Evolutionary conservation across 768 basidiomycete genomes (phyloP).

Genomic region (Xanthoconium purpureum): DNA sequence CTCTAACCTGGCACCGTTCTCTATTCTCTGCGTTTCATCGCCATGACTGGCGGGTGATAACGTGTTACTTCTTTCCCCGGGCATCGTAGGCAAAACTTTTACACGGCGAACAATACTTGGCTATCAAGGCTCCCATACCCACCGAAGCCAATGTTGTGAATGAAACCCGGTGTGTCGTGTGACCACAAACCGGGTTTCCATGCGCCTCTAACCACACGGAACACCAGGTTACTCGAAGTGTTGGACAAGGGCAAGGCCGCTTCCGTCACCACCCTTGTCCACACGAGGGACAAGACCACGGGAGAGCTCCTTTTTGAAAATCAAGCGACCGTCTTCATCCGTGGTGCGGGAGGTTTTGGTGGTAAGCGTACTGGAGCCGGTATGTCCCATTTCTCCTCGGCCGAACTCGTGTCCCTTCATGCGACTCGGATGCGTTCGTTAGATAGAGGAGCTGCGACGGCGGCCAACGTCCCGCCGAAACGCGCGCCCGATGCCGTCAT

Average conservation of each 20-base stretch:
- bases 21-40: background rate
- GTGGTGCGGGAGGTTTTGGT: conserved; percentile 94
- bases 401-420: background rate
- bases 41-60: background rate
- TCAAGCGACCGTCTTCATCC: conserved; percentile 87
- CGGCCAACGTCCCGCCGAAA: conserved; percentile 75
- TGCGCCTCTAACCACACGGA: conserved; percentile 5
- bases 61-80: background rate
- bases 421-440: background rate
- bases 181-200: background rate
- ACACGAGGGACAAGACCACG: conserved; percentile 75
- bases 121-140: conserved; percentile 83
- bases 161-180: conserved; percentile 51
- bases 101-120: conserved; percentile 95
- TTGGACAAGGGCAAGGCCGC: conserved; percentile 93
- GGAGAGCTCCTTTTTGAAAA: conserved; percentile 89
- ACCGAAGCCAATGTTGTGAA: conserved; percentile 78
- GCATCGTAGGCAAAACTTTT: conserved; percentile 79
- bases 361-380: conserved; percentile 84
- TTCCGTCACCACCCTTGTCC: conserved; percentile 73
- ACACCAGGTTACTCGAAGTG: conserved; percentile 66
- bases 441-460: conserved; percentile 91
- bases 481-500: conserved; percentile 80
- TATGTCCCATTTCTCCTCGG: conserved; percentile 32
- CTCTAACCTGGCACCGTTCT: background rate